phyloP scores from a whole-genome alignment of 192 early-diverging fungal genomes.

The Coemansia sp. region DNA sequence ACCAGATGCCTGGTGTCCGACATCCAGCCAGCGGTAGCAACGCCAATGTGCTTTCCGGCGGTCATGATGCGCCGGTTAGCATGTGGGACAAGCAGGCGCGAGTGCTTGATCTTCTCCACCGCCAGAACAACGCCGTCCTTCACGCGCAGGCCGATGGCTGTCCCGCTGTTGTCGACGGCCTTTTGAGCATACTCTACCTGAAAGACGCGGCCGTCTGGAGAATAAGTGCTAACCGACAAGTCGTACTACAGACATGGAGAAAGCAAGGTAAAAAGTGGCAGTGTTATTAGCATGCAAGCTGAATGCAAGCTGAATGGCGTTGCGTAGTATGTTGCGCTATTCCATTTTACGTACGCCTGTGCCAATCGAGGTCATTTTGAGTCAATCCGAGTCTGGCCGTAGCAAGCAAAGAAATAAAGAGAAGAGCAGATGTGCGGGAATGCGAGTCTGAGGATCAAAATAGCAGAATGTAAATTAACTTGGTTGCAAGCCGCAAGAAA shows the following conservation, averaged over 20 bases:
- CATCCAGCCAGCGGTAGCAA: slow-evolving; percentile 91
- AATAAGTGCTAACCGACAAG: slow-evolving; percentile 97
- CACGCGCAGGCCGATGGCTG: slow-evolving; percentile 90
- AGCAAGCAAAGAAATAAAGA: slow-evolving; percentile 7
- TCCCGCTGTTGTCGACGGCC: slow-evolving; percentile 99
- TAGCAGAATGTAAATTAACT: no score
- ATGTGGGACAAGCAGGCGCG: slow-evolving; percentile 90
- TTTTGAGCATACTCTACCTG: slow-evolving; percentile 99
- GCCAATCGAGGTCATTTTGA: slow-evolving; percentile 85
- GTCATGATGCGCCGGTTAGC: slow-evolving; percentile 94
- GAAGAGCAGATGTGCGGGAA: neutral
- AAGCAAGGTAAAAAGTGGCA: slow-evolving; percentile 6
- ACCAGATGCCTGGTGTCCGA: slow-evolving; percentile 92
- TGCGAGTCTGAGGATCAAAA: slow-evolving; percentile 2
- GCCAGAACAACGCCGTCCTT: slow-evolving; percentile 97
- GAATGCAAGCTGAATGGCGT: no score
- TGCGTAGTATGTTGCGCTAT: neutral
- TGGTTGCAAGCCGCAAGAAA: no score
- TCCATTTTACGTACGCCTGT: slow-evolving; percentile 75
- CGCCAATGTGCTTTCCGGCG: slow-evolving; percentile 90
- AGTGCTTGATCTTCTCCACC: slow-evolving; percentile 94
- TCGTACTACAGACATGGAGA: slow-evolving; percentile 74
- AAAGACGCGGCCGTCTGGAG: slow-evolving; percentile 98
- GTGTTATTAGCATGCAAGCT: slow-evolving; percentile 10
- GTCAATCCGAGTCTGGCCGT: neutral